These are phyloP conservation scores for Spiromastix sp. DNA, from an alignment of 2,329 filamentous ascomycete species.

Conservation along the genomic window DNA sequence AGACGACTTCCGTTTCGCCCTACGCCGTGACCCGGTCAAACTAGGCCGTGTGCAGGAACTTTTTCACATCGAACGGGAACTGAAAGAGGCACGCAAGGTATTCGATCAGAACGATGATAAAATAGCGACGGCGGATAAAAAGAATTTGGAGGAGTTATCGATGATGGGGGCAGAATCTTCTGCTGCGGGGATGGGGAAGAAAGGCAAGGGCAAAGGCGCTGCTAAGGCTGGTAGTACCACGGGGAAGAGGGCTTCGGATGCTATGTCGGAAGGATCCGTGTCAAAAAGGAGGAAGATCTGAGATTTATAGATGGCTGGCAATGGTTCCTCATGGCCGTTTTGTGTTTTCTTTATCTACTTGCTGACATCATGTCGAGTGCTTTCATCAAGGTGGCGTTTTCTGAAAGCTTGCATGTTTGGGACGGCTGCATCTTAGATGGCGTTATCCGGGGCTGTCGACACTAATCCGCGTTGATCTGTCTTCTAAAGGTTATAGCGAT, in stretches of 20 bases:
- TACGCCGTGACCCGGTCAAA: constrained; percentile 74
- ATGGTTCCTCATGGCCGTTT: too few relatives aligned
- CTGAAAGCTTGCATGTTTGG: too few relatives aligned
- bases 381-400: too few relatives aligned
- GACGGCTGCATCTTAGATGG: too few relatives aligned
- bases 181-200: constrained; percentile 18
- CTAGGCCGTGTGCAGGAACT: constrained; percentile 84
- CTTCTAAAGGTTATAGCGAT: too few relatives aligned
- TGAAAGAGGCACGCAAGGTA: constrained; percentile 68
- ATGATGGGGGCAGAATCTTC: constrained; percentile 14
- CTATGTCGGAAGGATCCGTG: constrained; percentile 2
- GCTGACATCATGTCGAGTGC: too few relatives aligned
- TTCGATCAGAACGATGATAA: constrained; percentile 37
- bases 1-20: constrained; percentile 92
- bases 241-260: constrained; percentile 16
- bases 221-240: constrained; percentile 20
- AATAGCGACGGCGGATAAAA: constrained; percentile 28
- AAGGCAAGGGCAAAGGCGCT: constrained; percentile 23
- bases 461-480: too few relatives aligned
- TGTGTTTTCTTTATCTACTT: too few relatives aligned
- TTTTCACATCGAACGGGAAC: constrained; percentile 74
- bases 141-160: constrained; percentile 19
- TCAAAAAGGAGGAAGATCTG: constrained; percentile 9
- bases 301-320: too few relatives aligned
- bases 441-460: too few relatives aligned